phyloP scores from a whole-genome alignment of 352 stramenopile genomes.

The Peronospora belbahrii region DNA sequence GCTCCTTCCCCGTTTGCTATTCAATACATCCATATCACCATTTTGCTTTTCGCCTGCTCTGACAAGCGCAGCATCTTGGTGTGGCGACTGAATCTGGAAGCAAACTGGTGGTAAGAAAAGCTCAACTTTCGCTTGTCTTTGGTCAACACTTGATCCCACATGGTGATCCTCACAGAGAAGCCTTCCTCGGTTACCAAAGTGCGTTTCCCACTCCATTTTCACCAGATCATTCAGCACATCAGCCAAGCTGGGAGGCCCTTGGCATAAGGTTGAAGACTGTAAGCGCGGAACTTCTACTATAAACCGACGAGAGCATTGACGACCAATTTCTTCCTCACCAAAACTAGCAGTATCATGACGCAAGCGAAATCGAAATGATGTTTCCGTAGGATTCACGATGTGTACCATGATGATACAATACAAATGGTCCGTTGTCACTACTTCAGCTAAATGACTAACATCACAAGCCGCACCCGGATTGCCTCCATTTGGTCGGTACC shows the following conservation, averaged over 20 bases:
- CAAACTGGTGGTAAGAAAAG: constrained; percentile 25
- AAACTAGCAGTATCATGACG: constrained; percentile 5
- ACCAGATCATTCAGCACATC: constrained; percentile 33
- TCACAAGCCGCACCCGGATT: background rate
- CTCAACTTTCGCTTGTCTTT: constrained; percentile 18
- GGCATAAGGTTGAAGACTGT: background rate
- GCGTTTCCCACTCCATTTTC: constrained; percentile 47
- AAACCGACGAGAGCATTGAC: constrained; percentile 39
- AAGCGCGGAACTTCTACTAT: constrained; percentile 37
- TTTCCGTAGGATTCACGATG: constrained; percentile 64
- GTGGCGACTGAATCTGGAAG: constrained; percentile 21
- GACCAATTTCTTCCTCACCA: constrained; percentile 39
- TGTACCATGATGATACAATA: constrained; percentile 45
- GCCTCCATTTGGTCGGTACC: background rate
- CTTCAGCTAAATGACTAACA: background rate
- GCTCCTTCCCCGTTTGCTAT: constrained; percentile 2
- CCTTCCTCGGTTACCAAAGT: constrained; percentile 35
- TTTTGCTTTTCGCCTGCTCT: constrained; percentile 3
- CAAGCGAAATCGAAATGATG: constrained; percentile 46
- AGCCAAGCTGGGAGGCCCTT: constrained; percentile 9
- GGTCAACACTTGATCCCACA: constrained; percentile 7
- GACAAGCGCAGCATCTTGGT: background rate
- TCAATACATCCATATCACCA: constrained; percentile 3
- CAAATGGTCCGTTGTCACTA: constrained; percentile 38
- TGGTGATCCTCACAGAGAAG: constrained; percentile 20